phyloP scores from a whole-genome alignment of 2,329 filamentous ascomycete species.

The Amesomyces nigricolor region DNA sequence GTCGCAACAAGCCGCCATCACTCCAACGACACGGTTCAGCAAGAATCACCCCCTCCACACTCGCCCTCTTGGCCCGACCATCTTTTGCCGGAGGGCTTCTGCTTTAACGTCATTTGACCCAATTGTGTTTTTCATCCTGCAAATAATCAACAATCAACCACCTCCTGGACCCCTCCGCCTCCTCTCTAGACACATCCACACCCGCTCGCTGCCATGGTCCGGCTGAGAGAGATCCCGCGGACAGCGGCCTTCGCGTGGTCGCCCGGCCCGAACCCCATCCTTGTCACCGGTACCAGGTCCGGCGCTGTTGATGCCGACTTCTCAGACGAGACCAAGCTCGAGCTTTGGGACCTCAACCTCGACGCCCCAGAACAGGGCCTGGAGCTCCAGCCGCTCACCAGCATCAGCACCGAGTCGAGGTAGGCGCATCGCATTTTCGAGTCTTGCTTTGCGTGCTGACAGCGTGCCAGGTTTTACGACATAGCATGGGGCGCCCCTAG shows the following conservation, averaged over 20 bases:
- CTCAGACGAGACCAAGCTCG: constrained; percentile 92
- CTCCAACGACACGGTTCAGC: constrained; percentile 10
- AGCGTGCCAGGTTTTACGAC: constrained; percentile 76
- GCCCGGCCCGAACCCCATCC: constrained; percentile 69
- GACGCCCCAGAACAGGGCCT: constrained; percentile 68
- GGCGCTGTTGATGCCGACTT: constrained; percentile 96
- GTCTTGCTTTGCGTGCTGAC: constrained; percentile 8
- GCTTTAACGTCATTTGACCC: constrained; percentile 1
- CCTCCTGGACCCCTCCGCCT: not conserved
- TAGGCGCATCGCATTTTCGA: constrained; percentile 32
- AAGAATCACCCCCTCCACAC: constrained; percentile 8
- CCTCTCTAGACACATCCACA: not conserved
- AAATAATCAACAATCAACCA: not conserved
- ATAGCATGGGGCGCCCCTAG: constrained; percentile 87
- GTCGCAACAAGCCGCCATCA: constrained; percentile 13
- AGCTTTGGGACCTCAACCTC: constrained; percentile 90
- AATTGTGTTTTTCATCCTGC: constrained; percentile 10
- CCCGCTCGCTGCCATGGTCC: constrained; percentile 62
- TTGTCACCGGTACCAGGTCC: constrained; percentile 90
- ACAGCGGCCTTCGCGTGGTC: constrained; percentile 98
- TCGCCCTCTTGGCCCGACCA: constrained; percentile 15
- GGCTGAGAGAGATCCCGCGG: constrained; percentile 90
- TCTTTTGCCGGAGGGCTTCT: constrained; percentile 16
- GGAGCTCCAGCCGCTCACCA: constrained; percentile 80
- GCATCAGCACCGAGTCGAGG: constrained; percentile 85